Conservation (phyloP, 495 filamentous ascomycete genomes). For the Tuber umbilicatum region DNA sequence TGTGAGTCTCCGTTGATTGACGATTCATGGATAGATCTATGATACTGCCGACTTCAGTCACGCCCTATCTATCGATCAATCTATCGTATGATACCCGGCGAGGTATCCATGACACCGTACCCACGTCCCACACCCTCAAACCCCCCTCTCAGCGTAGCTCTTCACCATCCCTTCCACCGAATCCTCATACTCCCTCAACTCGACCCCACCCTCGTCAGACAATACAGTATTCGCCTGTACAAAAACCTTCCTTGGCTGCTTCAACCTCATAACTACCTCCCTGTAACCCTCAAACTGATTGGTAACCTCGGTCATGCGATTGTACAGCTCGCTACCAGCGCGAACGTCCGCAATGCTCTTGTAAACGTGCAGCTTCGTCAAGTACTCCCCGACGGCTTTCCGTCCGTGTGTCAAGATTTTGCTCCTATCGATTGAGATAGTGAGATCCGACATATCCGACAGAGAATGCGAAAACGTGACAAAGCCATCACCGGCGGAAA, state of each 20-base stretch:
- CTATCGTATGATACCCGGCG: background rate
- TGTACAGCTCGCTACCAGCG: slow-evolving; percentile 67
- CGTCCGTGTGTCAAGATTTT: slow-evolving; percentile 70
- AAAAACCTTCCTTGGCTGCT: slow-evolving; percentile 90
- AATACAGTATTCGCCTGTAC: slow-evolving; percentile 85
- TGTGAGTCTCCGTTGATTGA: background rate
- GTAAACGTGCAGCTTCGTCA: slow-evolving; percentile 87
- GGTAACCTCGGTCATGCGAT: slow-evolving; percentile 71
- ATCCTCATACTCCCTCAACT: slow-evolving; percentile 82
- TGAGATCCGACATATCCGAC: slow-evolving; percentile 71
- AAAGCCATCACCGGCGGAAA: slow-evolving; percentile 75
- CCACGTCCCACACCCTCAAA: slow-evolving; percentile 40
- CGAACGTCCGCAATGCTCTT: slow-evolving; percentile 84
- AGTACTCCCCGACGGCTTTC: slow-evolving; percentile 74
- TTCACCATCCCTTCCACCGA: slow-evolving; percentile 78
- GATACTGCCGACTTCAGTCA: background rate
- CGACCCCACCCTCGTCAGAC: slow-evolving; percentile 62
- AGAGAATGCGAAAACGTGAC: slow-evolving; percentile 67
- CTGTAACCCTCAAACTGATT: slow-evolving; percentile 68
- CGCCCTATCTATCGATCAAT: background rate
- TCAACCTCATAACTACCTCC: slow-evolving; percentile 71
- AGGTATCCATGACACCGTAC: background rate
- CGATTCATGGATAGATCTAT: background rate
- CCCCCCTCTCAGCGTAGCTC: slow-evolving; percentile 76
- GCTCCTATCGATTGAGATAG: slow-evolving; percentile 68